Evolutionary conservation across 2,329 filamentous ascomycete species (phyloP).

Genomic region (Arthroderma uncinatum): DNA sequence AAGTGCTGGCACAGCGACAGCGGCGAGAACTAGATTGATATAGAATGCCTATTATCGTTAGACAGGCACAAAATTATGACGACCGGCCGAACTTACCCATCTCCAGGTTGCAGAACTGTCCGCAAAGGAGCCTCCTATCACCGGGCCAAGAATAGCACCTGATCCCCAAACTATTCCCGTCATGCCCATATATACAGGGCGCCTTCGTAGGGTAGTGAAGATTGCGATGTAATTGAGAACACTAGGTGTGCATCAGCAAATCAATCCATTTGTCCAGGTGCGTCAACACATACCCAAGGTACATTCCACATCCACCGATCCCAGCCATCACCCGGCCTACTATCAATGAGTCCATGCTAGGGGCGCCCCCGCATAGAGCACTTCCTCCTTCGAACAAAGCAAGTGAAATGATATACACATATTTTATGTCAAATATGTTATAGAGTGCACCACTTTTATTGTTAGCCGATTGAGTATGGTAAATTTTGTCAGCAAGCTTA

Average conservation of each 20-base stretch:
- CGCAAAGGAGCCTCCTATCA: conserved; percentile 30
- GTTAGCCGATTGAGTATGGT: background rate
- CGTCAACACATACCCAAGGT: conserved; percentile 17
- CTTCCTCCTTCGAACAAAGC: conserved; percentile 24
- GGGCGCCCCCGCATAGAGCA: conserved; percentile 37
- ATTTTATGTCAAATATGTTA: conserved; percentile 38
- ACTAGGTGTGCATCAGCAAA: background rate
- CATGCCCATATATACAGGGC: conserved; percentile 25
- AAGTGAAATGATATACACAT: conserved; percentile 25
- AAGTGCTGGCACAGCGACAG: background rate
- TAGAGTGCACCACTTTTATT: conserved; percentile 27
- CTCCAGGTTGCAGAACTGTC: conserved; percentile 23
- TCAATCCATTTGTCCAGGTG: too few species aligned
- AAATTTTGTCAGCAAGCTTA: background rate
- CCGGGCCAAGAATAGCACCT: conserved; percentile 29
- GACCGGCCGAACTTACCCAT: conserved; percentile 19
- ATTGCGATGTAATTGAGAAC: conserved; percentile 20
- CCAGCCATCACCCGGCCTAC: conserved; percentile 29
- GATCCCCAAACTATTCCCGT: conserved; percentile 28
- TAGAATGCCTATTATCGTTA: conserved; percentile 31
- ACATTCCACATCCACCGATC: conserved; percentile 25
- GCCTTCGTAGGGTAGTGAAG: conserved; percentile 17
- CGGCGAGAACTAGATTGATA: conserved; percentile 41
- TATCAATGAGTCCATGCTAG: conserved; percentile 39
- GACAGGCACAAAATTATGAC: background rate